phyloP scores from a whole-genome alignment of 306 rosid genomes.

The Vigna angularis region DNA sequence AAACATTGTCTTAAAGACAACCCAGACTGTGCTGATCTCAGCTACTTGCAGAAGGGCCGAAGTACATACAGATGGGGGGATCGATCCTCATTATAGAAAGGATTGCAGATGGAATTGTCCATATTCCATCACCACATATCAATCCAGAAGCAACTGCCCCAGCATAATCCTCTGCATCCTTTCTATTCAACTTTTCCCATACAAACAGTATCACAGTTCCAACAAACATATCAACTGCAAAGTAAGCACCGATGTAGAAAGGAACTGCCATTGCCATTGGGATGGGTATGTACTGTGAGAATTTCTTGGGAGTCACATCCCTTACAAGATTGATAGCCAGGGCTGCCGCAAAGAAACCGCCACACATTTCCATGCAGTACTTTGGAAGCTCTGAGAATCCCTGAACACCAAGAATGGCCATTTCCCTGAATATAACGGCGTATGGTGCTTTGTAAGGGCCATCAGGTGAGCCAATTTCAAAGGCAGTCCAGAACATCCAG shows the following conservation, averaged over 20 bases:
- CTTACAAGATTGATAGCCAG: slow-evolving; percentile 70
- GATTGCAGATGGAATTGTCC: slow-evolving; percentile 95
- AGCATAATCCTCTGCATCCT: slow-evolving; percentile 79
- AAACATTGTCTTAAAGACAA: slow-evolving; percentile 8
- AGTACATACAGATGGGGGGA: slow-evolving; percentile 96
- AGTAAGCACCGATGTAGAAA: slow-evolving; percentile 91
- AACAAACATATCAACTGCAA: slow-evolving; percentile 87
- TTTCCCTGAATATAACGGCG: slow-evolving; percentile 87
- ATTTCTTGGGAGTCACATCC: slow-evolving; percentile 69
- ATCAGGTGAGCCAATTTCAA: slow-evolving; percentile 88
- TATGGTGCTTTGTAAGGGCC: slow-evolving; percentile 94
- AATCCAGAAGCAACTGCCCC: slow-evolving; percentile 98
- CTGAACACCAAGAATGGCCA: slow-evolving; percentile 87
- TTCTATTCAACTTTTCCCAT: slow-evolving; percentile 83
- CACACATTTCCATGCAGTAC: slow-evolving; percentile 80
- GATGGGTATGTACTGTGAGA: slow-evolving; percentile 81
- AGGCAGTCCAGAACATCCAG: slow-evolving; percentile 98
- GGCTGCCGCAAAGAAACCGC: slow-evolving; percentile 78
- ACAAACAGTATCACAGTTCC: slow-evolving; percentile 81
- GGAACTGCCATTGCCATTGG: slow-evolving; percentile 99
- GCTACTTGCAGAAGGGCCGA: slow-evolving; percentile 71
- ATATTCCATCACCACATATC: slow-evolving; percentile 95
- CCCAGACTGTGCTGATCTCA: slow-evolving; percentile 40
- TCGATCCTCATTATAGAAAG: slow-evolving; percentile 82
- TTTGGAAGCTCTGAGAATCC: slow-evolving; percentile 96